These are phyloP conservation scores for Hygrocybe coccinea DNA, from an alignment of 768 basidiomycete species.

Conservation along the genomic window DNA sequence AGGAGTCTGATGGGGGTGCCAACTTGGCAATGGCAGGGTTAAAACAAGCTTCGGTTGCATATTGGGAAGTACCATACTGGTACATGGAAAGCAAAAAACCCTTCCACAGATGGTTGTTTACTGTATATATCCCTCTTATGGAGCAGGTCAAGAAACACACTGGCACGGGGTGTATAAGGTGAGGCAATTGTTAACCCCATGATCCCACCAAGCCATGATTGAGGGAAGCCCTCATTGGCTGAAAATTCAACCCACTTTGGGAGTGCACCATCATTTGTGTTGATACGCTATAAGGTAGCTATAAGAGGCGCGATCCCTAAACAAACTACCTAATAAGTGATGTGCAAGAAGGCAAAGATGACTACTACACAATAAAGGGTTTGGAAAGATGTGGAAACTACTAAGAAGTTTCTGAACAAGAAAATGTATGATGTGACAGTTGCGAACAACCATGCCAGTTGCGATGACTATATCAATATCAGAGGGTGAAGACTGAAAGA, in stretches of 20 bases:
- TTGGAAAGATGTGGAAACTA: too few species aligned
- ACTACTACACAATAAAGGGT: too few species aligned
- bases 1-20: too few species aligned
- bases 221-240: neutral
- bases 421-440: too few species aligned
- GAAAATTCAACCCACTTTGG: neutral
- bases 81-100: neutral
- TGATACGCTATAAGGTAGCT: neutral
- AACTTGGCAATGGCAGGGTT: too few species aligned
- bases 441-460: too few species aligned
- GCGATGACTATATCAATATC: too few species aligned
- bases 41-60: too few species aligned
- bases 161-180: neutral
- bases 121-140: neutral
- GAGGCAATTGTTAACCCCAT: neutral
- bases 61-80: neutral
- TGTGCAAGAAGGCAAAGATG: too few species aligned
- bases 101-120: neutral
- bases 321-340: too few species aligned
- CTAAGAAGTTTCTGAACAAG: too few species aligned
- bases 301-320: neutral
- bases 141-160: neutral
- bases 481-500: too few species aligned
- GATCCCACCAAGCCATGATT: neutral
- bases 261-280: neutral